phyloP scores from a whole-genome alignment of 768 basidiomycete genomes.

The Psilocybe sp. region DNA sequence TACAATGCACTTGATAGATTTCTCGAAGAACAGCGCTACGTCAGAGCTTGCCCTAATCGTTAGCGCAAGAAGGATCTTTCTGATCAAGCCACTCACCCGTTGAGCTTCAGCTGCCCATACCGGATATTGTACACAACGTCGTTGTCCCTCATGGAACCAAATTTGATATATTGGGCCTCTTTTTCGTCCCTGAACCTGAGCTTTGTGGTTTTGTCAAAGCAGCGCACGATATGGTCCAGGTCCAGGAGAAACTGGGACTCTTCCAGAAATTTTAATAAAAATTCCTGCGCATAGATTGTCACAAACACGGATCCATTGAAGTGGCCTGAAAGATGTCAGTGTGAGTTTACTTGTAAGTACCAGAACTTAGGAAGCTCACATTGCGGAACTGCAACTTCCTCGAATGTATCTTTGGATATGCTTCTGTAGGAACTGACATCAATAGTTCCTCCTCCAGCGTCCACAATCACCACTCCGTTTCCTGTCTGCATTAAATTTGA shows the following conservation, averaged over 20 bases:
- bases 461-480: conserved; percentile 50
- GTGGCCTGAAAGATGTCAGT: conserved; percentile 30
- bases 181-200: conserved; percentile 36
- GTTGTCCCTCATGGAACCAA: conserved; percentile 41
- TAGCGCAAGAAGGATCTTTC: conserved; percentile 26
- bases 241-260: conserved; percentile 42
- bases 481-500: conserved; percentile 24
- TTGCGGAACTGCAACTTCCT: conserved; percentile 45
- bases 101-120: conserved; percentile 46
- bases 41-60: conserved; percentile 39
- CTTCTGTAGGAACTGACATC: conserved; percentile 53
- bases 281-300: conserved; percentile 36
- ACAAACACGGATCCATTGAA: conserved; percentile 53
- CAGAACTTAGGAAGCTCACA: conserved; percentile 25
- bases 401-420: conserved; percentile 25
- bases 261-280: conserved; percentile 30
- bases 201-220: conserved; percentile 49
- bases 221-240: conserved; percentile 36
- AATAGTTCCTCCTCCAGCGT: conserved; percentile 62
- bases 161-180: conserved; percentile 46
- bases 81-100: conserved; percentile 24
- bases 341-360: not conserved
- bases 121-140: conserved; percentile 38
- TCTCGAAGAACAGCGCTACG: conserved; percentile 32
- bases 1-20: conserved; percentile 31